A percentile compares a stretch with the other conserved stretches of the same genome.
phyloP scores from a whole-genome alignment of 768 basidiomycete species.

The Cystobasidium onofrii region DNA sequence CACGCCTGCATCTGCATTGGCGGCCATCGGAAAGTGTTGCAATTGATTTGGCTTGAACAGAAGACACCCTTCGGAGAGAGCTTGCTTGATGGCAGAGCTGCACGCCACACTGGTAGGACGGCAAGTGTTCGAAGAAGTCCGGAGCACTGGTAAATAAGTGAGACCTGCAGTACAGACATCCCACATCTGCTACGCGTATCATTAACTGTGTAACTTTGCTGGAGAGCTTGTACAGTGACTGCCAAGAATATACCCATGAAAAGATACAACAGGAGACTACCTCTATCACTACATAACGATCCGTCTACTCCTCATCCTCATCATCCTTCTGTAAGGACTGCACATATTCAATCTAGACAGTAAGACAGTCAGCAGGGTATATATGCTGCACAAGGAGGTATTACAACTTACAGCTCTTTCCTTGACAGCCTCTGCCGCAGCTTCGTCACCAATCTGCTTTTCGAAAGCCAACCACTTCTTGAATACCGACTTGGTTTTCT shows the following conservation, averaged over 20 bases:
- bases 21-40: background rate
- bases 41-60: background rate
- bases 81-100: background rate
- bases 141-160: no score
- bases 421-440: conserved; percentile 71
- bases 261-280: background rate
- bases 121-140: no score
- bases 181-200: no score
- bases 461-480: conserved; percentile 95
- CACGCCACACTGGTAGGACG: background rate
- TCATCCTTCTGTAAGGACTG: background rate
- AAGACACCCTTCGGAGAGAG: background rate
- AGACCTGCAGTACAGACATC: no score
- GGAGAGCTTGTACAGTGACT: background rate
- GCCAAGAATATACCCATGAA: background rate
- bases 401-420: conserved; percentile 57
- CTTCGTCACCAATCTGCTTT: conserved; percentile 73
- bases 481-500: conserved; percentile 61
- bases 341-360: background rate
- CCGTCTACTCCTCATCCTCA: background rate
- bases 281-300: background rate
- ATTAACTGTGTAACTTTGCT: background rate
- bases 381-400: background rate
- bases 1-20: conserved; percentile 14
- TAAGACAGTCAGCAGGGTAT: background rate